These are phyloP conservation scores for Didymella segeticola DNA, from an alignment of 2,329 filamentous ascomycete species.

Conservation along the genomic window DNA sequence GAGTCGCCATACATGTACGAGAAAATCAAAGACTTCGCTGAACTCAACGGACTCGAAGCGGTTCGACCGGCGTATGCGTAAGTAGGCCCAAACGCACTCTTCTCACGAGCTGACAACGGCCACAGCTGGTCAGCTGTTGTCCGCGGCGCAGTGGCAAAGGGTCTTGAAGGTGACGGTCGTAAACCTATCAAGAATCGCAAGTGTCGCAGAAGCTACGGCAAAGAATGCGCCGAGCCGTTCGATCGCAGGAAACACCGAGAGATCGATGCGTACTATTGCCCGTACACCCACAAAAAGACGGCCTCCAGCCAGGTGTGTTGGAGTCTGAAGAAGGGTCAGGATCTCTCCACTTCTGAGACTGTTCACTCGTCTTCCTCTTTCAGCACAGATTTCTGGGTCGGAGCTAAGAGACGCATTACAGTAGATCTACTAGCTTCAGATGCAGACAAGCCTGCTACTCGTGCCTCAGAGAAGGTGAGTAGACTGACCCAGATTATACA, in stretches of 20 bases:
- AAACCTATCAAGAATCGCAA: conserved; percentile 21
- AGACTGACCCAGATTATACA: not conserved
- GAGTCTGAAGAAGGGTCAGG: conserved; percentile 26
- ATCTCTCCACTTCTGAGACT: conserved; percentile 3
- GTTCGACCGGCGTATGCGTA: conserved; percentile 30
- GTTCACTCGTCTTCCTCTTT: not conserved
- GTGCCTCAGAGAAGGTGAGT: not conserved
- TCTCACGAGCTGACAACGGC: not conserved
- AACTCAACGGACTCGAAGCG: not conserved
- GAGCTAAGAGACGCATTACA: not conserved
- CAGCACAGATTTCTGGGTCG: not conserved
- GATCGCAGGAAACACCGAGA: conserved; percentile 2
- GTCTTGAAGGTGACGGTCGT: conserved; percentile 21
- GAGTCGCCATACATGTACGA: conserved; percentile 31
- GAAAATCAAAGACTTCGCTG: conserved; percentile 16
- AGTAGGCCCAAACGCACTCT: not conserved
- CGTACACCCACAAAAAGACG: not conserved
- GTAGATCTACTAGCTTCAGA: not conserved
- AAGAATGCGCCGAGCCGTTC: accelerated
- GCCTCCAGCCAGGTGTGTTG: conserved; percentile 19
- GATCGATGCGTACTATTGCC: conserved; percentile 10
- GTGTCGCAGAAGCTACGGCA: conserved; percentile 34
- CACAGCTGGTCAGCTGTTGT: conserved; percentile 37
- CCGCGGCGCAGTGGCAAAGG: conserved; percentile 33
- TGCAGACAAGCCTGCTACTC: not conserved